Evolutionary conservation across 2,329 filamentous ascomycete genomes (phyloP).

Genomic region (Pyricularia sp.): DNA sequence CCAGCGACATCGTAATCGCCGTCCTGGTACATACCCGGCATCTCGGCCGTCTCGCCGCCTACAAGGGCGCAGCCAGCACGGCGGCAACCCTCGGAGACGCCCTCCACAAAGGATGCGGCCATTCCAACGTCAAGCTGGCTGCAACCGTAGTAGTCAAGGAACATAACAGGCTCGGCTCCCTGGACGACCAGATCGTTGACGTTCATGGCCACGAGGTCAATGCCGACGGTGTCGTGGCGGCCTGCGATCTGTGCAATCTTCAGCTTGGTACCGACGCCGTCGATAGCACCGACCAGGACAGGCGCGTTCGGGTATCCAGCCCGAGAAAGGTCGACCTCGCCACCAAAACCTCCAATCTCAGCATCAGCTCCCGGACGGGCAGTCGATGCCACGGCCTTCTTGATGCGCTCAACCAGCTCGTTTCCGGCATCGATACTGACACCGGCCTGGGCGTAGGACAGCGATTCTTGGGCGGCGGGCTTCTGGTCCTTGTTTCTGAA

Average conservation of each 20-base stretch:
- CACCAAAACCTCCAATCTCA: slow-evolving; percentile 91
- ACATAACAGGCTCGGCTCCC: slow-evolving; percentile 88
- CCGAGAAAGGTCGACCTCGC: slow-evolving; percentile 67
- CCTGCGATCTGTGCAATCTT: slow-evolving; percentile 87
- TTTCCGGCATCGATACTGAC: slow-evolving; percentile 95
- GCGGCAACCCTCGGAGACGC: slow-evolving; percentile 80
- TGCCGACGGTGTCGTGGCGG: slow-evolving; percentile 89
- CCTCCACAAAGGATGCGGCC: slow-evolving; percentile 79
- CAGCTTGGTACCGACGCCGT: slow-evolving; percentile 93
- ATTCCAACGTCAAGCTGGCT: slow-evolving; percentile 71
- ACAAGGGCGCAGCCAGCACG: slow-evolving; percentile 82
- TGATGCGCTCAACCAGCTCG: slow-evolving; percentile 85
- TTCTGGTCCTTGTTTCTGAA: slow-evolving; percentile 35
- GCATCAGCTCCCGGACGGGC: slow-evolving; percentile 80
- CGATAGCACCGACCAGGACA: slow-evolving; percentile 85
- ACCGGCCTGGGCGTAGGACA: slow-evolving; percentile 90
- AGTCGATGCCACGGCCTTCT: slow-evolving; percentile 78
- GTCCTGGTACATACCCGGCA: slow-evolving; percentile 87
- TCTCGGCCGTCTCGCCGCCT: slow-evolving; percentile 96
- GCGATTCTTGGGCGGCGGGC: slow-evolving; percentile 33
- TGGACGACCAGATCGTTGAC: slow-evolving; percentile 97
- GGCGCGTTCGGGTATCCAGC: slow-evolving; percentile 69
- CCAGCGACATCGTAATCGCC: slow-evolving; percentile 92
- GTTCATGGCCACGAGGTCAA: slow-evolving; percentile 98
- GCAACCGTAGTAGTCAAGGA: slow-evolving; percentile 97